phyloP scores from a whole-genome alignment of 2,329 filamentous ascomycete species.

The Macrophomina tecta region DNA sequence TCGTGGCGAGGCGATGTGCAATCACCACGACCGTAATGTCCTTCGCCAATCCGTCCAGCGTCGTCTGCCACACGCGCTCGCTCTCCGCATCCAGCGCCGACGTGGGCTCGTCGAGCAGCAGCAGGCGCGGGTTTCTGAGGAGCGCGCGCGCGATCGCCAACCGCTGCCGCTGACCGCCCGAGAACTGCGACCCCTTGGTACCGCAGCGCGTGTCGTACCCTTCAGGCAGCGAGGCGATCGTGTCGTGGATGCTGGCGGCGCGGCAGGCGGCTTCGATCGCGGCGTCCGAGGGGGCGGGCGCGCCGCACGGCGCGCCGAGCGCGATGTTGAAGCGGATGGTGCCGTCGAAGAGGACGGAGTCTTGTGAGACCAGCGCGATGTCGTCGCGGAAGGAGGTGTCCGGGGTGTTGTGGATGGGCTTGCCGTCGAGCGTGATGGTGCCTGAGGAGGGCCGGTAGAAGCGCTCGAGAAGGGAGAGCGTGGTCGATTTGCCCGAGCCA shows the following conservation, averaged over 20 bases:
- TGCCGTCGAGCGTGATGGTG: constrained; percentile 11
- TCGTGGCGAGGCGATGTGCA: constrained; percentile 51
- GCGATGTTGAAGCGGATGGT: constrained; percentile 56
- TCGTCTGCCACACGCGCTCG: constrained; percentile 48
- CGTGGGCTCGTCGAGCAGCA: constrained; percentile 52
- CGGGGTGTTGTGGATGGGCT: neutral
- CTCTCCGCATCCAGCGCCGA: constrained; percentile 51
- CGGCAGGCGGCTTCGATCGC: constrained; percentile 72
- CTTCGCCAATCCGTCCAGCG: constrained; percentile 44
- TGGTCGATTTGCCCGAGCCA: constrained; percentile 56
- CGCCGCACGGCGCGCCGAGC: constrained; percentile 59
- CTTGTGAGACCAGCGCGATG: constrained; percentile 56
- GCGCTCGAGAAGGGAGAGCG: constrained; percentile 54
- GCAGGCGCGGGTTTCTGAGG: constrained; percentile 48
- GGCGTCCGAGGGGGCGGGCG: constrained; percentile 58
- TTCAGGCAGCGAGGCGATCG: constrained; percentile 65
- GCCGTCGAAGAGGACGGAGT: constrained; percentile 56
- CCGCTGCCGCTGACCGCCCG: constrained; percentile 51
- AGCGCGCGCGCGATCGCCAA: constrained; percentile 52
- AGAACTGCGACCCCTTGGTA: constrained; percentile 48
- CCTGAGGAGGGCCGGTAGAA: constrained; percentile 54
- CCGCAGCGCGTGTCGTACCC: constrained; percentile 67
- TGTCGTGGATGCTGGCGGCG: constrained; percentile 73
- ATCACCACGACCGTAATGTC: constrained; percentile 53
- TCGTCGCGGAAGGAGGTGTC: constrained; percentile 31